These are phyloP conservation scores for Tuber microsphaerosporum DNA, from an alignment of 495 filamentous ascomycete species.

Conservation along the genomic window DNA sequence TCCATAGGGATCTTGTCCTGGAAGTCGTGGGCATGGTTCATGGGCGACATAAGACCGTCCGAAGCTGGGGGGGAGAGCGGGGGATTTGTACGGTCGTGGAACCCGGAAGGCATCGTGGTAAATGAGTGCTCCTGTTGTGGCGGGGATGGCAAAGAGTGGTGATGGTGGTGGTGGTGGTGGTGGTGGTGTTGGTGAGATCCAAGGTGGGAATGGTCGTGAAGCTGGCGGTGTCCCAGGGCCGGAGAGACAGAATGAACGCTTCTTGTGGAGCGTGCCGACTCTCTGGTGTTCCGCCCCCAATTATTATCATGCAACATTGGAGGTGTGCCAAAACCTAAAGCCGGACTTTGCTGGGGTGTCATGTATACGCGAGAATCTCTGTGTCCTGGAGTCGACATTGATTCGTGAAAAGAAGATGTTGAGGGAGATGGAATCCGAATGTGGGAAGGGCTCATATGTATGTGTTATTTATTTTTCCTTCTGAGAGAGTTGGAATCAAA, in stretches of 20 bases:
- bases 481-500: neutral
- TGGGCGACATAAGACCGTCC: conserved; percentile 41
- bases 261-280: conserved; percentile 23
- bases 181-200: conserved; percentile 13
- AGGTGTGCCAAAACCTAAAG: conserved; percentile 33
- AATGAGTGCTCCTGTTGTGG: conserved; percentile 37
- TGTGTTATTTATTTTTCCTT: neutral
- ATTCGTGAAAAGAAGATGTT: neutral
- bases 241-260: conserved; percentile 35
- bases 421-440: neutral
- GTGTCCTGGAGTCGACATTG: conserved; percentile 24
- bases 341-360: conserved; percentile 34
- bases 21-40: conserved; percentile 33
- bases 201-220: conserved; percentile 20
- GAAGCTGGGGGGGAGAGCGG: conserved; percentile 39
- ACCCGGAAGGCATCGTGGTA: conserved; percentile 22
- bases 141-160: conserved; percentile 35
- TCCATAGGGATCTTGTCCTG: conserved; percentile 35
- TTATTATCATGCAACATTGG: conserved; percentile 34
- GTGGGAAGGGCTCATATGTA: neutral
- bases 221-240: conserved; percentile 28
- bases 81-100: conserved; percentile 23
- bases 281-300: conserved; percentile 31
- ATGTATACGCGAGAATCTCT: conserved; percentile 26
- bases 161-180: conserved; percentile 19